Conservation (phyloP, 768 basidiomycete species). For the Termitomyces sp. region DNA sequence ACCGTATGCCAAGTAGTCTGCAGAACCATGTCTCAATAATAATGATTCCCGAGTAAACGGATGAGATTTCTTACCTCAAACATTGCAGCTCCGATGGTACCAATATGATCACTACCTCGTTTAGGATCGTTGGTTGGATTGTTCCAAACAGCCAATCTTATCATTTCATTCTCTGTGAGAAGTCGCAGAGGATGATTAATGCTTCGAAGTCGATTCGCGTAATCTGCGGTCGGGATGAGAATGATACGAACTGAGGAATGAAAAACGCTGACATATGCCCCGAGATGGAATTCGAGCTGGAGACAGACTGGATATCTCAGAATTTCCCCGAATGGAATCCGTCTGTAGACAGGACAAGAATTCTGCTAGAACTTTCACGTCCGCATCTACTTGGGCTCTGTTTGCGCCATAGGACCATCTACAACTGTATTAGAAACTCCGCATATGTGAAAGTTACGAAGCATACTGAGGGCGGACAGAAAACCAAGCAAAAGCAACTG, state of each 20-base stretch:
- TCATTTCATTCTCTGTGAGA: constrained; percentile 89
- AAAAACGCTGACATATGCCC: constrained; percentile 34
- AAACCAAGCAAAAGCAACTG: constrained; percentile 89
- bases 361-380: constrained; percentile 84
- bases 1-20: constrained; percentile 67
- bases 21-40: neutral
- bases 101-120: constrained; percentile 60
- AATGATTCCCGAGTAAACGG: constrained; percentile 9
- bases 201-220: constrained; percentile 55
- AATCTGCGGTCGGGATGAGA: constrained; percentile 37
- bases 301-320: constrained; percentile 60
- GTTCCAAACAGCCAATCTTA: constrained; percentile 81
- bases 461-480: constrained; percentile 87
- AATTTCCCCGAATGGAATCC: constrained; percentile 62
- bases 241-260: neutral
- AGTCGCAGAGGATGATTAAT: constrained; percentile 75
- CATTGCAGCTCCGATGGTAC: constrained; percentile 50
- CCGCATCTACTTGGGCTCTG: constrained; percentile 84
- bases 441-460: neutral
- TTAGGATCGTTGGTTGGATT: constrained; percentile 80
- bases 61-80: constrained; percentile 48
- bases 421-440: constrained; percentile 1
- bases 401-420: constrained; percentile 98
- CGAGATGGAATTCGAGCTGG: constrained; percentile 43
- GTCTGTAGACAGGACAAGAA: constrained; percentile 75